Base-by-base conservation (phyloP, 805 yeast species). In the Starmera amethionina region DNA sequence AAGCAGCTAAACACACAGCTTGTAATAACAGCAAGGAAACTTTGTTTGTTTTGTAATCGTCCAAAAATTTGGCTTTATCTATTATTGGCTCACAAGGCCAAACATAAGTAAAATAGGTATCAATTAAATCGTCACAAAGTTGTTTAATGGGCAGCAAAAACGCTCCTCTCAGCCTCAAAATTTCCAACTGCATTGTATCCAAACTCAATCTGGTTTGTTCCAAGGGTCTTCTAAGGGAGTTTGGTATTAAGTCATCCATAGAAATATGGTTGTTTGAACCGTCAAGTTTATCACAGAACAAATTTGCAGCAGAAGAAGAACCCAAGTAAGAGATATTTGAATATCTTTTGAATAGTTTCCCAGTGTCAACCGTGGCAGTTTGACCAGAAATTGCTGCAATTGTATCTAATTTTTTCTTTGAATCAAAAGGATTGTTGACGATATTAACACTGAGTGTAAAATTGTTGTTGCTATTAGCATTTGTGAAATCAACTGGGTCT, bases 31-130 rank as follows among this genome's bases (percentile, higher is more conserved):
- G 65, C 29, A 75, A 56, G 29, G 86, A 76, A 8, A 84, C 84
- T 14, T 67, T 53, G 2, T 73, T 64, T 22, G 79, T 75, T 47
- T 70, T 68, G 51, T 77, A 75, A 43, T 70, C 70, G 36, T 62
- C 56, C 75, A 81, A 66, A 56, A 85, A 85, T 53, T 70, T 68
- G 1, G 74, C 63, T 40, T 79, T 66, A 59, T 82, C 76, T 36
- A 85, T 59, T 22, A 83, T 71, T 4, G 95, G 95, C 56, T 77
- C 70, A 32, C 73, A 57, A 1, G 88, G 87, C 48, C 83, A 86
- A 19, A 81, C 70, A 43, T 70, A 68, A 35, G 68, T 72, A 49
- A 85, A 85, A 59, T 72, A 85, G 37, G 71, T 58, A 36, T 77
- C 68, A 30, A 85, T 70, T 42, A 81, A 65, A 47, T 75, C 82